Evolutionary conservation across 352 stramenopile species (phyloP).

Genomic region (Globisporangium cystogenes): DNA sequence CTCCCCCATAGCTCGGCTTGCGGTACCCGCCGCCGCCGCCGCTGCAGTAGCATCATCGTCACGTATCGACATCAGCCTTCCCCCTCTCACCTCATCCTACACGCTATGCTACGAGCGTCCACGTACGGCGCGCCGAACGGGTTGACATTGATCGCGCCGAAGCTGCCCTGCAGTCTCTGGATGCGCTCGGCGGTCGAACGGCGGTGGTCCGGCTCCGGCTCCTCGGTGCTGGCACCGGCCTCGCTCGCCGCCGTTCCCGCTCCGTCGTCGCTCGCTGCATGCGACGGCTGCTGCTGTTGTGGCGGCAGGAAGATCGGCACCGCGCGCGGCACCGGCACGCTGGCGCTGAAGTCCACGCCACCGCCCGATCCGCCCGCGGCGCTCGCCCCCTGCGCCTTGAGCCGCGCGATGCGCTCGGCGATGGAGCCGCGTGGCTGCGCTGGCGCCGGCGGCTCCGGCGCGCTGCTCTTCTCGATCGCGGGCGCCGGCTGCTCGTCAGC

Average conservation of each 20-base stretch:
- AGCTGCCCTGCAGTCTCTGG: constrained; percentile 67
- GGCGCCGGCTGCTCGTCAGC: constrained; percentile 19
- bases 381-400: constrained; percentile 60
- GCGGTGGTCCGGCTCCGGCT: constrained; percentile 3
- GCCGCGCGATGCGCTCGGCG: constrained; percentile 66
- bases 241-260: background rate
- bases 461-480: constrained; percentile 23
- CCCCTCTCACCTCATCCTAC: no score
- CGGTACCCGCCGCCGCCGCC: constrained; percentile 35
- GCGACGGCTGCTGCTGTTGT: background rate
- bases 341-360: constrained; percentile 3
- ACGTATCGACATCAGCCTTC: background rate
- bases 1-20: constrained; percentile 24
- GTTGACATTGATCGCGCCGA: constrained; percentile 84
- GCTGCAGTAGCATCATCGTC: background rate
- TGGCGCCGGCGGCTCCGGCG: constrained; percentile 11
- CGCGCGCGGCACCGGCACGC: constrained; percentile 5
- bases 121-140: constrained; percentile 28
- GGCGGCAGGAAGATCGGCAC: constrained; percentile 14
- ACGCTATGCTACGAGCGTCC: background rate
- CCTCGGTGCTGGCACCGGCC: constrained; percentile 1
- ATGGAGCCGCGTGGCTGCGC: constrained; percentile 39
- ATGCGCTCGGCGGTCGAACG: constrained; percentile 51
- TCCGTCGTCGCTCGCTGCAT: constrained; percentile 11
- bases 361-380: constrained; percentile 9